These are phyloP conservation scores for Ophiostoma sp. DNA, from an alignment of 2,329 filamentous ascomycete species.

Conservation along the genomic window DNA sequence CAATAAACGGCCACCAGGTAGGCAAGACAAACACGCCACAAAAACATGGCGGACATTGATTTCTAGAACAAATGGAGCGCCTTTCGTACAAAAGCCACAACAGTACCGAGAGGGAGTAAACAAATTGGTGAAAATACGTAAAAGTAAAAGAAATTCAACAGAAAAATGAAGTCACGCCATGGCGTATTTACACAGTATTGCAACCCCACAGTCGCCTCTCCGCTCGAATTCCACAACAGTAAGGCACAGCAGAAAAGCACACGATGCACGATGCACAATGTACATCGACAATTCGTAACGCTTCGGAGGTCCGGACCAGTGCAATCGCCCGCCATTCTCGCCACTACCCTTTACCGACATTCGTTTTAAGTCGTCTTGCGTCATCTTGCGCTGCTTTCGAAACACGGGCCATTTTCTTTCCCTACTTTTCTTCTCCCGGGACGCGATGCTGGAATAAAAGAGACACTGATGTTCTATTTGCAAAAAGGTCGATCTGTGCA, in stretches of 20 bases:
- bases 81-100: not conserved
- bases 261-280: not conserved
- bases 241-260: not conserved
- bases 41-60: not conserved
- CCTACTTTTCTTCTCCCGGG: not conserved
- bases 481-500: not conserved
- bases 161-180: not conserved
- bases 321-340: not conserved
- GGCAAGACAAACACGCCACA: not conserved
- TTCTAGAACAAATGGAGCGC: not conserved
- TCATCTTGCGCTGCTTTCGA: not conserved
- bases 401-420: not conserved
- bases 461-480: not conserved
- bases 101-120: not conserved
- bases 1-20: not conserved
- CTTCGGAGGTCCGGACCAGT: slow-evolving; percentile 14
- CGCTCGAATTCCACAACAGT: not conserved
- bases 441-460: not conserved
- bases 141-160: not conserved
- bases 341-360: not conserved
- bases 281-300: not conserved
- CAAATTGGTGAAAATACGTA: not conserved
- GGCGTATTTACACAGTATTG: not conserved
- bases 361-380: not conserved
- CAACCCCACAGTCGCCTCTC: not conserved